phyloP scores from a whole-genome alignment of 2,329 filamentous ascomycete species.

The Plenodomus lindquistii region DNA sequence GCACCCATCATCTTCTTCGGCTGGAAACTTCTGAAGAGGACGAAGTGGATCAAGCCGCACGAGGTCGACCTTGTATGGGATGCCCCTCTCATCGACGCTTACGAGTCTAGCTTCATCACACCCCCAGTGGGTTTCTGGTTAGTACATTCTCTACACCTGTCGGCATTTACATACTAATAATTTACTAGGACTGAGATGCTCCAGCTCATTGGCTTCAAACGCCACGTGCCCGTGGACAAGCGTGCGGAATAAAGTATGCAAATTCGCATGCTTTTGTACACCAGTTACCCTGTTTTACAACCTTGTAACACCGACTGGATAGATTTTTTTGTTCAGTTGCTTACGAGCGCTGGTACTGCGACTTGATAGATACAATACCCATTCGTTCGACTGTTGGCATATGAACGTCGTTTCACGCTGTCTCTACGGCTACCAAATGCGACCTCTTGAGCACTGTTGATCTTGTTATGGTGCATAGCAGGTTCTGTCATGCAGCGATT shows the following conservation, averaged over 20 bases:
- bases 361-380: constrained; percentile 25
- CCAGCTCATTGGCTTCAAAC: constrained; percentile 38
- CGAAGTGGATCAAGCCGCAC: constrained; percentile 53
- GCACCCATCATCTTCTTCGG: constrained; percentile 57
- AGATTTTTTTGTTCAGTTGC: constrained; percentile 14
- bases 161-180: neutral
- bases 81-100: constrained; percentile 45
- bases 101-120: constrained; percentile 48
- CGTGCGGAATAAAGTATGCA: constrained; percentile 21
- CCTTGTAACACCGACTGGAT: constrained; percentile 15
- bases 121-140: constrained; percentile 34
- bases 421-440: constrained; percentile 17
- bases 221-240: constrained; percentile 36
- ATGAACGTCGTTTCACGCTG: constrained; percentile 1
- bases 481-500: neutral
- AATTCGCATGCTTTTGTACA: neutral
- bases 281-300: constrained; percentile 2
- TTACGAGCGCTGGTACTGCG: constrained; percentile 4
- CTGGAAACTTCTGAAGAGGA: constrained; percentile 68
- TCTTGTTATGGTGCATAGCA: neutral
- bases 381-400: constrained; percentile 6
- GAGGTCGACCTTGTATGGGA: constrained; percentile 55
- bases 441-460: constrained; percentile 1
- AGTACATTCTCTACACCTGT: neutral
- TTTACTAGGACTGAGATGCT: constrained; percentile 41